phyloP scores from a whole-genome alignment of 257 asterid species.

The Scutellaria barbata region DNA sequence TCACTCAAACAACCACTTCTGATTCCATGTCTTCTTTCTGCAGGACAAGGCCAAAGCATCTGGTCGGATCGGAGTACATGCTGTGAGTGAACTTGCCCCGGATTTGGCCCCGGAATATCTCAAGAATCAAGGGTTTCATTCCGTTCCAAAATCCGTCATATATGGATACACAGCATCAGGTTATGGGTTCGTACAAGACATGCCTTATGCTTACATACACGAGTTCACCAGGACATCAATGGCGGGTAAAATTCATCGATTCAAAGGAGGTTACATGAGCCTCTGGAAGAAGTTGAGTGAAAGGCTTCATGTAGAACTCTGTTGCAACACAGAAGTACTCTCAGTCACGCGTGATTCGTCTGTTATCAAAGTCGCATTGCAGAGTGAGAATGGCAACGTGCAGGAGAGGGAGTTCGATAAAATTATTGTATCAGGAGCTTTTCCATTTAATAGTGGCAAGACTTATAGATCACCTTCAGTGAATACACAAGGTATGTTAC shows the following conservation, averaged over 20 bases:
- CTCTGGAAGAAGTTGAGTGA: slow-evolving; percentile 71
- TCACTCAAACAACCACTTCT: not conserved
- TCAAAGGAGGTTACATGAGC: slow-evolving; percentile 75
- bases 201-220: slow-evolving; percentile 83
- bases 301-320: slow-evolving; percentile 55
- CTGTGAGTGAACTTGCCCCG: slow-evolving; percentile 68
- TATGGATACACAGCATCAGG: slow-evolving; percentile 89
- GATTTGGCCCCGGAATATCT: slow-evolving; percentile 69
- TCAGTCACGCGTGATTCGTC: slow-evolving; percentile 52
- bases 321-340: slow-evolving; percentile 67
- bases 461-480: slow-evolving; percentile 62
- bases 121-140: slow-evolving; percentile 56
- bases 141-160: slow-evolving; percentile 76
- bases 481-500: slow-evolving; percentile 45
- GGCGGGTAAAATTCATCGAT: slow-evolving; percentile 86
- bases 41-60: slow-evolving; percentile 74
- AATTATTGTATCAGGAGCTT: slow-evolving; percentile 73
- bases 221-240: slow-evolving; percentile 83
- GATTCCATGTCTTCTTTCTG: not conserved
- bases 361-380: slow-evolving; percentile 42
- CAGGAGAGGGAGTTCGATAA: slow-evolving; percentile 62
- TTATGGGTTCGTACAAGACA: slow-evolving; percentile 79
- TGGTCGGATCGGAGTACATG: slow-evolving; percentile 74
- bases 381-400: slow-evolving; percentile 41
- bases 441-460: slow-evolving; percentile 61